phyloP scores from a whole-genome alignment of 2,329 filamentous ascomycete genomes.

The Aspergillus fischeri region DNA sequence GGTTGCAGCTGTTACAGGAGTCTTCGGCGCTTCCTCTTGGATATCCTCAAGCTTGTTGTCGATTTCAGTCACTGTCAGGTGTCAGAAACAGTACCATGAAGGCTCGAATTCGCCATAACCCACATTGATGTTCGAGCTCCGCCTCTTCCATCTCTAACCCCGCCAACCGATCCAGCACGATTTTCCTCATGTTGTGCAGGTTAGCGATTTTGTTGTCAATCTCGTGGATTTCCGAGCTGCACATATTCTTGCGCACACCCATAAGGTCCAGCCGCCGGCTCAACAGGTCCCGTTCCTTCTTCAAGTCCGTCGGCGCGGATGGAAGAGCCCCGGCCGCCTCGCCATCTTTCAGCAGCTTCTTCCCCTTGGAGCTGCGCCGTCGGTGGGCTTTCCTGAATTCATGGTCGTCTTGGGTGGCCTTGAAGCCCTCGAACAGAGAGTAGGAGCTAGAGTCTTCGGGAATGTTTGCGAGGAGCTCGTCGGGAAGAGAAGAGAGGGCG shows the following conservation, averaged over 20 bases:
- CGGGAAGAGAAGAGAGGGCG: conserved; percentile 79
- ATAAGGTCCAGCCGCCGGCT: conserved; percentile 88
- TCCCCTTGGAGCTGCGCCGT: conserved; percentile 66
- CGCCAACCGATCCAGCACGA: conserved; percentile 82
- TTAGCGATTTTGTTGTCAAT: conserved; percentile 97
- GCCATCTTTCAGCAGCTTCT: conserved; percentile 63
- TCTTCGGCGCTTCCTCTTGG: conserved; percentile 46
- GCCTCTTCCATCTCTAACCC: conserved; percentile 86
- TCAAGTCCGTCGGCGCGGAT: conserved; percentile 67
- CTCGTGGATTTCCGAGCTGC: conserved; percentile 89
- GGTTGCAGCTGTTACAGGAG: conserved; percentile 30
- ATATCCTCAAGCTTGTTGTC: conserved; percentile 61
- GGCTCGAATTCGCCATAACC: conserved; percentile 30
- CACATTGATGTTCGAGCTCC: conserved; percentile 82
- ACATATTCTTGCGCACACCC: conserved; percentile 93
- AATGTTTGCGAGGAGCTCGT: conserved; percentile 84
- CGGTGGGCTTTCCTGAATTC: conserved; percentile 66
- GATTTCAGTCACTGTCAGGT: conserved; percentile 49
- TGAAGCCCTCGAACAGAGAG: conserved; percentile 94
- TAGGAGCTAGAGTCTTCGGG: conserved; percentile 82
- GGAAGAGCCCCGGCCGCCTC: conserved; percentile 57
- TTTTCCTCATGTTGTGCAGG: conserved; percentile 84
- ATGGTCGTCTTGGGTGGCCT: conserved; percentile 65
- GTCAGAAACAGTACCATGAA: conserved; percentile 1
- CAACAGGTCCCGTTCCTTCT: conserved; percentile 73